Evolutionary conservation across 2,329 filamentous ascomycete species (phyloP).

Genomic region (Exophiala bonariae): DNA sequence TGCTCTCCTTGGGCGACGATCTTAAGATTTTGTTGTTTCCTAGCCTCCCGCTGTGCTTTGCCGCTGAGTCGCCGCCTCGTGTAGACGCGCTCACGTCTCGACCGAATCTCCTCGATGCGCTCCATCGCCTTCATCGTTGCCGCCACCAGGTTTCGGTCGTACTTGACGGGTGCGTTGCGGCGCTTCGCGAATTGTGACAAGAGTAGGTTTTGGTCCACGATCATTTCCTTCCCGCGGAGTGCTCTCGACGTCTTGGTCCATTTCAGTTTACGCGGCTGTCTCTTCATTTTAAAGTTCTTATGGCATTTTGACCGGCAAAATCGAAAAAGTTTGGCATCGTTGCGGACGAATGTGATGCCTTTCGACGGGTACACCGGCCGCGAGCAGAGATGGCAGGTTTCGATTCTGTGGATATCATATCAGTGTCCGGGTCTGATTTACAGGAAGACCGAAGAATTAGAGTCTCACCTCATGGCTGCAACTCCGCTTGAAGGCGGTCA

Average conservation of each 20-base stretch:
- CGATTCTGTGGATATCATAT: constrained; percentile 32
- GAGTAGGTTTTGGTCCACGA: constrained; percentile 83
- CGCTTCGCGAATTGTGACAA: constrained; percentile 76
- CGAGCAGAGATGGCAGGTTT: constrained; percentile 72
- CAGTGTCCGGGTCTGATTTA: neutral
- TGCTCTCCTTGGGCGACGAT: constrained; percentile 91
- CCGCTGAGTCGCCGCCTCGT: constrained; percentile 93
- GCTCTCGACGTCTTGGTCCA: constrained; percentile 95
- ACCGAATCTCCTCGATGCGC: constrained; percentile 80
- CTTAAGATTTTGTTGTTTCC: constrained; percentile 78
- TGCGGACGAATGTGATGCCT: constrained; percentile 67
- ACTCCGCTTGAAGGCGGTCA: neutral
- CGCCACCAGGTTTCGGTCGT: constrained; percentile 87
- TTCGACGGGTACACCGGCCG: constrained; percentile 66
- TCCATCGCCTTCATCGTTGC: constrained; percentile 92
- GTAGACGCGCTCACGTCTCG: constrained; percentile 82
- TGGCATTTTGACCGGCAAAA: constrained; percentile 70
- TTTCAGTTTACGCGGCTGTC: constrained; percentile 92
- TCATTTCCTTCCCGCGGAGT: constrained; percentile 81
- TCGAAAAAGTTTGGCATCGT: constrained; percentile 65
- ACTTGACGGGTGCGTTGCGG: constrained; percentile 91
- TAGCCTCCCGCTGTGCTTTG: constrained; percentile 70
- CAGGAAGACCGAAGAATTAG: neutral
- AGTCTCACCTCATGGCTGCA: constrained; percentile 1
- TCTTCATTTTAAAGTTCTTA: constrained; percentile 94